phyloP scores from a whole-genome alignment of 768 basidiomycete species.

The Auriscalpium microsporum region DNA sequence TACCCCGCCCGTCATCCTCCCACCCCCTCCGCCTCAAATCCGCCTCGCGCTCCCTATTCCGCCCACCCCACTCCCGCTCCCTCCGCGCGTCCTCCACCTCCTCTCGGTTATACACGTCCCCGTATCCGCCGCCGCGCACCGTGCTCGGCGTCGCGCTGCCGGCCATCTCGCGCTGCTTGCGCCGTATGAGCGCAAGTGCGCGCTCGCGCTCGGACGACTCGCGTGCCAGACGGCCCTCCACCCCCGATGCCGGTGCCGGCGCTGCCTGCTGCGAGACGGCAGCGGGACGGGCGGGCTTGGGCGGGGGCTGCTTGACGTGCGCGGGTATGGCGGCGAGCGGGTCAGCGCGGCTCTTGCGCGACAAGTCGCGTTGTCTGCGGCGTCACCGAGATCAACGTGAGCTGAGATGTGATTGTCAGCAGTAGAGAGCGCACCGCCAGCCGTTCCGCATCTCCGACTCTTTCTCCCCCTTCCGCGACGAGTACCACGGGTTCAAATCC shows the following conservation, averaged over 20 bases:
- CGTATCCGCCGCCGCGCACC: constrained; percentile 47
- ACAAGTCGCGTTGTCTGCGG: constrained; percentile 51
- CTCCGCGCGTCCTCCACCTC: constrained; percentile 67
- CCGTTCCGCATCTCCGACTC: constrained; percentile 18
- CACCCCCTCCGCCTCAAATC: constrained; percentile 18
- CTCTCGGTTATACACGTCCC: constrained; percentile 59
- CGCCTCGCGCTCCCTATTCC: too few relatives aligned
- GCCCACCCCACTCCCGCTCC: constrained; percentile 31
- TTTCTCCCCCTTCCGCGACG: constrained; percentile 10
- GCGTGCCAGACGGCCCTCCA: constrained; percentile 54
- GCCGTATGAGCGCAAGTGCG: constrained; percentile 59
- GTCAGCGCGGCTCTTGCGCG: constrained; percentile 55
- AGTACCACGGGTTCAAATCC: constrained; percentile 80
- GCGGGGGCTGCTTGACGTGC: constrained; percentile 40
- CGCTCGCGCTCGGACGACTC: constrained; percentile 71
- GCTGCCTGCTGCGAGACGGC: constrained; percentile 14
- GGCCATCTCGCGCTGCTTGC: constrained; percentile 55
- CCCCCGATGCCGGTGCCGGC: constrained; percentile 13
- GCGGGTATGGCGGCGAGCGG: constrained; percentile 69
- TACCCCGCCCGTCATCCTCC: constrained; percentile 3
- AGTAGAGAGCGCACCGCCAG: constrained; percentile 14
- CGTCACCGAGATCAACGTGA: not conserved
- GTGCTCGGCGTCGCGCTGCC: constrained; percentile 67
- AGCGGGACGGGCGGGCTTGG: constrained; percentile 20
- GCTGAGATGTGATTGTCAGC: not conserved